These are phyloP conservation scores for Fusarium odoratissimum DNA, from an alignment of 2,329 filamentous ascomycete genomes.

Conservation along the genomic window DNA sequence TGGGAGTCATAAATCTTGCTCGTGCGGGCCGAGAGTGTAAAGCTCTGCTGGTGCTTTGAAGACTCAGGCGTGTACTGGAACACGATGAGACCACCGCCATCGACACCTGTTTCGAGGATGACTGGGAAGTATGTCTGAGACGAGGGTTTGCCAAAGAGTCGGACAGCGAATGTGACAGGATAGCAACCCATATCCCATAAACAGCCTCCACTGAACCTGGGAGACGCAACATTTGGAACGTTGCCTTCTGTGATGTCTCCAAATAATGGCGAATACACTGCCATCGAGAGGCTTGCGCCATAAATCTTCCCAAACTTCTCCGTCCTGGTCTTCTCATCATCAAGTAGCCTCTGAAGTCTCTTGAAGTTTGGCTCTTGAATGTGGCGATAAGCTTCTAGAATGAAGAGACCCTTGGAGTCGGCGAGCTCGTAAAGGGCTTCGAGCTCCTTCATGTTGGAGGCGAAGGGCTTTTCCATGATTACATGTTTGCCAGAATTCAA, in stretches of 20 bases:
- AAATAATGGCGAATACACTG: constrained; percentile 18
- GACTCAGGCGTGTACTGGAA: constrained; percentile 22
- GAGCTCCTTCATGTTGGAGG: constrained; percentile 28
- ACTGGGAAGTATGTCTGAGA: constrained; percentile 20
- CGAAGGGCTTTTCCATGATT: constrained; percentile 37
- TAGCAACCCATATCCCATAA: constrained; percentile 40
- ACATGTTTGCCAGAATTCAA: constrained; percentile 28
- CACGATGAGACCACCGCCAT: constrained; percentile 25
- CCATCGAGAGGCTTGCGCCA: constrained; percentile 32
- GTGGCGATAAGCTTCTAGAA: constrained; percentile 35
- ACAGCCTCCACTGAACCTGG: constrained; percentile 30
- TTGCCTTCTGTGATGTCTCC: constrained; percentile 13
- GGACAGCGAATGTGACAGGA: constrained; percentile 29
- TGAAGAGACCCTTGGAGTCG: constrained; percentile 22
- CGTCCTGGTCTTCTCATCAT: constrained; percentile 17
- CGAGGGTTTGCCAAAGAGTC: constrained; percentile 28
- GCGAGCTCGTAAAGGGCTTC: constrained; percentile 25
- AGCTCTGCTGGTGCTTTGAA: constrained; percentile 23
- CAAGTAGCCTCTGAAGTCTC: constrained; percentile 21
- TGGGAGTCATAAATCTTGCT: constrained; percentile 33
- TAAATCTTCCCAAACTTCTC: constrained; percentile 27
- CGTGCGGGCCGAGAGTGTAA: constrained; percentile 21
- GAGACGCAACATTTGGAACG: constrained; percentile 31
- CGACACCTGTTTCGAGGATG: constrained; percentile 14
- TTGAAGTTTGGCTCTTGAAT: constrained; percentile 40